Evolutionary conservation across 352 stramenopile species (phyloP).

Genomic region (Globisporangium apiculatum): DNA sequence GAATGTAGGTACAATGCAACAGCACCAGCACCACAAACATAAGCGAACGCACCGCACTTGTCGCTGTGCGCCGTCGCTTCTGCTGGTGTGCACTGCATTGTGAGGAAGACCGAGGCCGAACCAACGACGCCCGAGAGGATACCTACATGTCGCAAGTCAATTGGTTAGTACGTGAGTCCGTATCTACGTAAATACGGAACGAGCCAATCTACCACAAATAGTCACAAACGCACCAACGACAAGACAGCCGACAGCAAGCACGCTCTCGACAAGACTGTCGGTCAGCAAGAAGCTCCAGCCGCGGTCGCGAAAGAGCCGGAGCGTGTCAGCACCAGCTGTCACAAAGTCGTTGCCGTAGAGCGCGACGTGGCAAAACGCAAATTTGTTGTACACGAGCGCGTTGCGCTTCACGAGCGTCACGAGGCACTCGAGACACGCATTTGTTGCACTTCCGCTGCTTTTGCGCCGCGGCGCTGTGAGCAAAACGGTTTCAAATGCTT

Average conservation of each 20-base stretch:
- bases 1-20: neutral
- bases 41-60: conserved; percentile 53
- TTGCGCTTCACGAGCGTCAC: conserved; percentile 64
- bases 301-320: conserved; percentile 74
- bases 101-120: conserved; percentile 61
- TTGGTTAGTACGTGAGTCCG: neutral
- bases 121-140: conserved; percentile 66
- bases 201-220: neutral
- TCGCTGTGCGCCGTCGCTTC: conserved; percentile 28
- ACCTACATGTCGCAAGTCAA: conserved; percentile 23
- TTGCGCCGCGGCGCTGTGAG: conserved; percentile 65
- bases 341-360: conserved; percentile 84
- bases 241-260: conserved; percentile 66
- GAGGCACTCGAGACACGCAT: conserved; percentile 80
- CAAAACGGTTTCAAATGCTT: conserved; percentile 57
- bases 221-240: conserved; percentile 49
- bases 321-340: conserved; percentile 62
- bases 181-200: neutral
- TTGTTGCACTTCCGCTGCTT: conserved; percentile 38
- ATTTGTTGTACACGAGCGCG: conserved; percentile 86
- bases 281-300: conserved; percentile 78
- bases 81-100: conserved; percentile 52
- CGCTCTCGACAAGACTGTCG: conserved; percentile 70
- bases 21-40: neutral
- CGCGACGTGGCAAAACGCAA: conserved; percentile 78